Evolutionary conservation across 2,329 filamentous ascomycete genomes (phyloP).

Genomic region (Incumbomyces lentus): DNA sequence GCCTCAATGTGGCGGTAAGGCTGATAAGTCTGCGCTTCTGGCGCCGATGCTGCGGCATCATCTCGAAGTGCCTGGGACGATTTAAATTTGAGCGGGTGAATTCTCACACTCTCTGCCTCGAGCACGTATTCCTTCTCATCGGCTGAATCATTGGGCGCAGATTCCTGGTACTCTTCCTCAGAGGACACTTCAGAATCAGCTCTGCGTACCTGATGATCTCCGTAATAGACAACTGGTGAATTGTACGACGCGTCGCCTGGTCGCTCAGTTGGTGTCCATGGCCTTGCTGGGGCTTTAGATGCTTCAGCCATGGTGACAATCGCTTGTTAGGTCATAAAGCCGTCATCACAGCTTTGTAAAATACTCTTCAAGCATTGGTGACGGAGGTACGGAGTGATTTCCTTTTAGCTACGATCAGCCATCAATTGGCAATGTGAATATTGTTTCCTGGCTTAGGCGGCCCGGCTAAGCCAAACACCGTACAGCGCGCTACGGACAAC

Average conservation of each 20-base stretch:
- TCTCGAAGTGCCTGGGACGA: not conserved
- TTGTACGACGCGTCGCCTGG: conserved; percentile 5
- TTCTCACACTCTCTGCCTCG: not conserved
- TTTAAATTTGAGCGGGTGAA: not conserved
- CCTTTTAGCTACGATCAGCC: too few species aligned
- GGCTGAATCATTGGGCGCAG: not conserved
- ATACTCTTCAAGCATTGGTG: too few species aligned
- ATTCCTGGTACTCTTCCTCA: not conserved
- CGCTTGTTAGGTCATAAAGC: too few species aligned
- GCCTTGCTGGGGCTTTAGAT: not conserved
- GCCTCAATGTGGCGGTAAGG: not conserved
- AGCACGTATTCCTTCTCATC: not conserved
- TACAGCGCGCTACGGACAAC: not conserved
- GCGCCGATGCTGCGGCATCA: not conserved
- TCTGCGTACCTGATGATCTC: conserved; percentile 1
- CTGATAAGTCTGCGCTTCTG: not conserved
- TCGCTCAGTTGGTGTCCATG: conserved; percentile 6
- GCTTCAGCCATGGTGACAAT: not conserved
- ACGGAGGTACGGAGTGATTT: too few species aligned
- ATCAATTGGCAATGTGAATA: too few species aligned
- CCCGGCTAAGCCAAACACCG: too few species aligned
- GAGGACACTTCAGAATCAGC: conserved; percentile 2
- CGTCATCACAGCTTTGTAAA: too few species aligned
- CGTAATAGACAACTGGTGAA: conserved; percentile 2
- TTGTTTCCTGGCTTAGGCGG: too few species aligned